Evolutionary conservation across 768 basidiomycete genomes (phyloP), one percentile per base, ranked within the genome.

Genomic region (Boletus rubroflammeus): DNA sequence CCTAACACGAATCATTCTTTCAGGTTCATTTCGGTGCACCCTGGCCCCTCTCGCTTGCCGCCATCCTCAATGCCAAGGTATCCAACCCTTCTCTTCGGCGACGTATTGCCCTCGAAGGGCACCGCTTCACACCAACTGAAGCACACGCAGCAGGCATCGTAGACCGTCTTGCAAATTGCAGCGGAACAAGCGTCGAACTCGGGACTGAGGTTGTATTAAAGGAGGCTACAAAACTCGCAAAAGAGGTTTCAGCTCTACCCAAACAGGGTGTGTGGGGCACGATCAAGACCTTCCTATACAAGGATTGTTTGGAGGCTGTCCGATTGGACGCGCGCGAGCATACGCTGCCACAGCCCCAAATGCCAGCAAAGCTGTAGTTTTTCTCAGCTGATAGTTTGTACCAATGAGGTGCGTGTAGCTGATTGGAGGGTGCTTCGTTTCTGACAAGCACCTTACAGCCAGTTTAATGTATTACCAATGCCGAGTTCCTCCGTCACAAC

Each of bases 1-100:
- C 31, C 51, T 32, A 21, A 61, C 44, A 35, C n/a, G n/a, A 17
- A n/a, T 32, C 7, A 7, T 15, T 54, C 17, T 32, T 32, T 10
- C 51, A 90, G 86, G 73, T 93, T 40, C 84, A 87, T 65, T 93
- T 95, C 62, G 91, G 90, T 47, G 90, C 92, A 9, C 75, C 82
- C 0, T 85, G 89, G 77, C 93, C 93, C 0, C 74, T 81, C 44
- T 86, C 86, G 0, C 83, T 95, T 61, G 74, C 82, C 0, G 77
- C 81, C 3, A 67, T 94, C 44, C 67, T 89, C 25, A 75, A 76
- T 8, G 79, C 81, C 25, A 93, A 92, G 61, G 72, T 90, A 6
- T 78, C 83, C 8, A 77, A 83, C 59, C 78, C 78, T 15, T 71
- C 71, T 25, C 61, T 84, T 11, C 78, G 83, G 8, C 84, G 90